Conservation (phyloP, 306 rosid species). For the Carpinus viminea region DNA sequence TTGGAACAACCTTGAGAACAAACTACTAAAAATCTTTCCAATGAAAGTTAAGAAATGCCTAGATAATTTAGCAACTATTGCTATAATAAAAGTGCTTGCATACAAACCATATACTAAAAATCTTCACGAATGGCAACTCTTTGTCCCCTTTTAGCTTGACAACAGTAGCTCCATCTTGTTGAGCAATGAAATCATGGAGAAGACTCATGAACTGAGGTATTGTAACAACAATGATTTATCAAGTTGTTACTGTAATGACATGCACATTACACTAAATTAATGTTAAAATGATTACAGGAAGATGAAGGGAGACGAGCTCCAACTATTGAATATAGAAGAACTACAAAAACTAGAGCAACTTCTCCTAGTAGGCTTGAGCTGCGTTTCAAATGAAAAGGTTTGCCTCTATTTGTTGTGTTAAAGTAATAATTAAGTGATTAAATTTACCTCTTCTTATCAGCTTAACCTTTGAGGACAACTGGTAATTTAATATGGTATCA, state of each 20-base stretch:
- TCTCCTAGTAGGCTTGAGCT: constrained; percentile 17
- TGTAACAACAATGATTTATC: not conserved
- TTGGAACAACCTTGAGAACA: no score
- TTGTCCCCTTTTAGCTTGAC: constrained; percentile 20
- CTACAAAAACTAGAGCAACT: constrained; percentile 26
- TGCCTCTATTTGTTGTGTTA: no score
- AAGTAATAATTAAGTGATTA: no score
- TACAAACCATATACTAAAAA: no score
- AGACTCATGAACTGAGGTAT: constrained; percentile 36
- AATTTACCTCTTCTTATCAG: no score
- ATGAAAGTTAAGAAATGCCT: no score
- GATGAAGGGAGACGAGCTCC: constrained; percentile 42
- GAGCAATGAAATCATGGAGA: constrained; percentile 28
- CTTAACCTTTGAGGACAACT: no score
- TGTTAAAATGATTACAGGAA: constrained; percentile 17
- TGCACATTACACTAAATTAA: not conserved
- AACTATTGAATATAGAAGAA: constrained; percentile 26
- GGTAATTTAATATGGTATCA: no score
- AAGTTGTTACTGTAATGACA: not conserved
- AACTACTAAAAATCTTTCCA: no score
- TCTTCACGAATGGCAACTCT: no score
- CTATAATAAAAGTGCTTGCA: no score
- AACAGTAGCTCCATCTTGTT: constrained; percentile 10
- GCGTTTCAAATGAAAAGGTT: constrained; percentile 33
- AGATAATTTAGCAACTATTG: no score